Evolutionary conservation across 2,329 filamentous ascomycete species (phyloP).

Genomic region (Ceratocystis variospora): DNA sequence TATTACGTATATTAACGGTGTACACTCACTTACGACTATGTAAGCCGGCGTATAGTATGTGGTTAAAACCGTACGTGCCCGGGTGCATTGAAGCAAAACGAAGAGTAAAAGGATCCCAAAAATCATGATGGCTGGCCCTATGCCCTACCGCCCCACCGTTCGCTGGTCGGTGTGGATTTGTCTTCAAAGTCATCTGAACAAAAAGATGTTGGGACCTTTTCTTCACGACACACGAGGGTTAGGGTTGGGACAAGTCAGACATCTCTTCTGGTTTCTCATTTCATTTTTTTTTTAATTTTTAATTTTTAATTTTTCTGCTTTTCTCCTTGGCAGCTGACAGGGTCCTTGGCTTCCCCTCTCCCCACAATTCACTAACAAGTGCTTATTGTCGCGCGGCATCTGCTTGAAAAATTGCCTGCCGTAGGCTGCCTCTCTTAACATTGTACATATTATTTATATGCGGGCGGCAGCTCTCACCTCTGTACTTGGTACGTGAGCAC

Average conservation of each 20-base stretch:
- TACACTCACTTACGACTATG: background rate
- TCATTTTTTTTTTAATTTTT: too few species aligned
- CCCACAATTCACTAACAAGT: background rate
- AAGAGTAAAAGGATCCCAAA: background rate
- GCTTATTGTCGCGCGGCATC: background rate
- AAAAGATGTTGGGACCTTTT: background rate
- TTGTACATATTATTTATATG: background rate
- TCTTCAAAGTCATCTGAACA: background rate
- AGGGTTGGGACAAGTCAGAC: background rate
- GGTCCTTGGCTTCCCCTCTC: background rate
- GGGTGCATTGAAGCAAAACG: background rate
- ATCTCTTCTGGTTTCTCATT: too few species aligned
- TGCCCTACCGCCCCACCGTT: background rate
- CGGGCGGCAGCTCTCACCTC: background rate
- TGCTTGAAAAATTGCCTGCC: background rate
- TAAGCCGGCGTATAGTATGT: background rate
- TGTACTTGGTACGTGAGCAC: background rate
- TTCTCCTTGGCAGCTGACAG: slow-evolving; percentile 2
- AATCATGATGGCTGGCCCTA: background rate
- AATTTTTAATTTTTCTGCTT: background rate
- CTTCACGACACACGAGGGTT: background rate
- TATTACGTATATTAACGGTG: background rate
- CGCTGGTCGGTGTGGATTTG: background rate
- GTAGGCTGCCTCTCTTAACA: background rate
- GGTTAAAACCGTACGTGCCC: background rate